phyloP scores from a whole-genome alignment of 768 basidiomycete genomes.

The Cystobasidium tubakii region DNA sequence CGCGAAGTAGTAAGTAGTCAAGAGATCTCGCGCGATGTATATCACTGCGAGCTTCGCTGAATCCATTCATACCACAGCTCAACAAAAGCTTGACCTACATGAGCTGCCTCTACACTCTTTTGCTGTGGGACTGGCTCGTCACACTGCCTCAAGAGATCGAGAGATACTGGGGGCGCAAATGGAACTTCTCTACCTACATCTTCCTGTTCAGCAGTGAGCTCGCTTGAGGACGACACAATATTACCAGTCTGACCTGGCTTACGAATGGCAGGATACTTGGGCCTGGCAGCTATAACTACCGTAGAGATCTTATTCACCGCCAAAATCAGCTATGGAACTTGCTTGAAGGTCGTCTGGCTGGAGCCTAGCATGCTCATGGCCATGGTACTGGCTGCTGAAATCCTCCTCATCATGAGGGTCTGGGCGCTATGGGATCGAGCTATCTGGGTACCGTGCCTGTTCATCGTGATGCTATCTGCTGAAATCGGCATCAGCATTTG shows the following conservation, averaged over 20 bases:
- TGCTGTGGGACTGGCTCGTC: neutral
- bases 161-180: neutral
- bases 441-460: slow-evolving; percentile 6
- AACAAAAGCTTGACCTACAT: neutral
- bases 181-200: neutral
- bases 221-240: neutral
- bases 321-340: neutral
- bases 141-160: neutral
- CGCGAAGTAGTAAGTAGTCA: neutral
- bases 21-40: too few species aligned
- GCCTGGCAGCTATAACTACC: neutral
- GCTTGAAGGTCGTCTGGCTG: neutral
- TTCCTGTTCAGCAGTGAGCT: neutral
- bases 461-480: neutral
- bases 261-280: neutral
- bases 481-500: neutral
- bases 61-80: neutral
- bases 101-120: neutral
- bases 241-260: neutral
- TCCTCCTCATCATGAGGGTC: neutral
- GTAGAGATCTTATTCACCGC: neutral
- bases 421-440: slow-evolving; percentile 10
- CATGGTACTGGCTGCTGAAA: neutral
- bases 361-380: neutral
- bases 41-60: too few species aligned